Evolutionary conservation across 2,329 filamentous ascomycete genomes (phyloP), one percentile per base, ranked within the genome.

Genomic region (Pestalotiopsis sp.): DNA sequence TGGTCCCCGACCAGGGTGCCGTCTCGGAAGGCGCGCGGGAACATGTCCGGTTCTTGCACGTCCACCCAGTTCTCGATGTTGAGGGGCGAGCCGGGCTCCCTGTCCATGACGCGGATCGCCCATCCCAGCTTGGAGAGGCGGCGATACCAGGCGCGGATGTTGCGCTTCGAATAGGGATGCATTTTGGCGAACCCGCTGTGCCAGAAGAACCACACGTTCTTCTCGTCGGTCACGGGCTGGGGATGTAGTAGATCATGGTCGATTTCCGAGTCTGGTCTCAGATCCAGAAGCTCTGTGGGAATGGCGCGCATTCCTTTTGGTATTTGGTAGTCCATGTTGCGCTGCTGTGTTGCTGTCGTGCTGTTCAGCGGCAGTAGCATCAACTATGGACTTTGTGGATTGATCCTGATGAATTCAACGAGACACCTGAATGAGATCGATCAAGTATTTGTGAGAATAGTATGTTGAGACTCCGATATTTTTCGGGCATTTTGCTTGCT

Each of bases 151-250:
- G 84, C 80, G 56, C 85, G 81, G 36, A 89, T 79, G 69, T 85
- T 88, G 56, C 87, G 85, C 68, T 84, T 78, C 4, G 83, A 80
- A 74, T 88, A 88, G 0, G 81, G 79, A 68, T 87, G 84, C 81
- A 89, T 84, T 31, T 75, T 77, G 3, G 71, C 58, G 72, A 82
- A 85, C 36, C 87, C 87, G 3, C 77, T 77, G 74, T 88, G 81
- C 87, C 87, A 90, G 77, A 87, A 89, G 73, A 88, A 86, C 82
- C 86, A 90, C 31, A 89, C 78, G 62, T 88, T 87, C 74, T 88
- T 88, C 60, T 83, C 81, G 38, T 77, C 75, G 0, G 77, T 74
- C 36, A 84, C 75, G 23, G 82, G 78, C 23, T 71, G 72, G 1
- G 81, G 82, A 64, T 83, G 73, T 0, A 81, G 72, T 38, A 87